Evolutionary conservation across 345 rosid species (phyloP), one percentile per base, ranked within the genome.

Genomic region (Eucalyptus fibrosa): DNA sequence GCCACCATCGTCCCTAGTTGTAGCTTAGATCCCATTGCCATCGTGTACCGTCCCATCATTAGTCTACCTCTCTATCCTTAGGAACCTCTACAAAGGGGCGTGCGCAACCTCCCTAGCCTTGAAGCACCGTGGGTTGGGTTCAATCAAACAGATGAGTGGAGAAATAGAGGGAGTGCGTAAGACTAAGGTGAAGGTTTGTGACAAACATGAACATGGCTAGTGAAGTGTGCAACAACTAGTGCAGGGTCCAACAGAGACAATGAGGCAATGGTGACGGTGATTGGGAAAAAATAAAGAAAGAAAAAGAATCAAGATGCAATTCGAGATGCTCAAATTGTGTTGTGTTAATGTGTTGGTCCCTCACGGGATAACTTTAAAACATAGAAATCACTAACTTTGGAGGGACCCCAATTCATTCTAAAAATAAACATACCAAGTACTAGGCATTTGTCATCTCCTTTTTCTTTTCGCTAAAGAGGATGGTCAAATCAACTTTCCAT

Each of bases 321-420:
- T 15, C 21, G 3, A 9, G 10, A 15, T n/a, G 77, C 19, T 65
- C 10, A 8, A 15, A 7, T 3, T n/a, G 11, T 15, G 2, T 65
- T 1, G 40, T 4, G 21, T 15, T 65, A 15, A 65, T 4, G 40
- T 7, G 3, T 8, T 9, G 9, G 19, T 16, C 12, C 2, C 8
- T 30, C 69, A 0, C 3, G 1, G 32, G 32, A 28, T 12, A 62
- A 28, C 34, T 12, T 60, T 12, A 28, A 6, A 28, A 60, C 0
- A 10, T n/a, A 65, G 17, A n/a, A 15, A 32, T 65, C 40, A 65
- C 77, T 15, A n/a, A n/a, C 40, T n/a, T 65, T 65, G 8, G 77
- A 15, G 10, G 77, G 77, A 15, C 21, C 19, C 40, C 0, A 65
- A 15, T 65, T n/a, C 21, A 65, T 65, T 65, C 37, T 65, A 16